Evolutionary conservation across 2,329 filamentous ascomycete species (phyloP), one percentile per base, ranked within the genome.

Genomic region (Pseudocercospora cruenta): DNA sequence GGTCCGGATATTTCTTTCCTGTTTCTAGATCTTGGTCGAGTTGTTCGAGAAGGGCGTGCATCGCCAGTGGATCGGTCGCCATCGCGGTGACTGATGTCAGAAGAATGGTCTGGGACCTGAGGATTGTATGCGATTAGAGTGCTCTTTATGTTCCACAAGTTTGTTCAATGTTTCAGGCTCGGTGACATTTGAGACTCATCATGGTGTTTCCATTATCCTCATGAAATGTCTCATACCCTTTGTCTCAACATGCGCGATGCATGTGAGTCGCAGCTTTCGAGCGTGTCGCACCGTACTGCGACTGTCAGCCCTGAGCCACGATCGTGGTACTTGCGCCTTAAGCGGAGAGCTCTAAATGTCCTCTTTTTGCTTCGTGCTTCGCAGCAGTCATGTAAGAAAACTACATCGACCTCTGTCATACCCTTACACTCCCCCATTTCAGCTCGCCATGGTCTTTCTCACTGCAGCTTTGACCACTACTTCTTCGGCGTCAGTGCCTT

Each of bases 151-250:
- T 26, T 9, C 22, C 33, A 7, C 51, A 55, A 31, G 51, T 55
- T 55, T 55, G 51, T 55, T 26, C 24, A 7, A 26, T 55, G 22
- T 26, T 12, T 4, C 24, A 24, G 21, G 14, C 24, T 51, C 12
- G 9, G n/a, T 51, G 47, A 2, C 39, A 33, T n/a, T 16, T 55
- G 51, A 55, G 26, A 55, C 51, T 2, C 14, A 55, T 55, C 51
- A 2, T 55, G 51, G 1, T 33, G 26, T 2, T 55, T 55, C 51
- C 51, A 55, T 55, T 55, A 24, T 28, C 24, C 51, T 55, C 51
- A n/a, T 55, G 51, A 16, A n/a, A 31, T 16, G 51, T 55, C 51
- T 55, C 26, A 55, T n/a, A n/a, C 26, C 22, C 51, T 55, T 55
- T 55, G 51, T 55, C 51, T 55, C 26, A 55, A 26, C 51, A 51